Conservation (phyloP, 164 flowering plant genomes). For the Hamamelis virginiana region DNA sequence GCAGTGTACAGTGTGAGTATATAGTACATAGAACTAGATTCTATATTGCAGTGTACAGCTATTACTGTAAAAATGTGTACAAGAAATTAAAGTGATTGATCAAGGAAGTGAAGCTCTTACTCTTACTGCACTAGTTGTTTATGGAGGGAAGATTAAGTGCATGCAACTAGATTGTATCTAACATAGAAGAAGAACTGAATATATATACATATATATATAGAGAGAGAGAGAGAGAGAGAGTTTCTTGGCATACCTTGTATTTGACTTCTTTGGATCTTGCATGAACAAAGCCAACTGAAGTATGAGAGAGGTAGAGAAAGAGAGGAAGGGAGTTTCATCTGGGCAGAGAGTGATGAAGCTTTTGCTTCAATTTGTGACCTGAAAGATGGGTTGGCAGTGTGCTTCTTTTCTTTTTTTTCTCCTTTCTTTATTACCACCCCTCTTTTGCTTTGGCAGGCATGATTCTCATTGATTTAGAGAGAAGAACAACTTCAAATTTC, state of each 20-base stretch:
- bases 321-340: constrained; percentile 26
- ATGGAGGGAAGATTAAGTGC: no score
- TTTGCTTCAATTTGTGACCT: constrained; percentile 29
- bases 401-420: constrained; percentile 27
- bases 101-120: no score
- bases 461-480: constrained; percentile 32
- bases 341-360: constrained; percentile 18
- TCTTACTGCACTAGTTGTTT: no score
- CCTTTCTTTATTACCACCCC: constrained; percentile 40
- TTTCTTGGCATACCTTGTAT: constrained; percentile 48
- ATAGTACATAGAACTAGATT: no score
- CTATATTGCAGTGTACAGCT: no score
- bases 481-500: constrained; percentile 18
- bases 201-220: constrained; percentile 2
- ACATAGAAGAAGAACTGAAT: neutral
- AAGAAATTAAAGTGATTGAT: no score
- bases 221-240: constrained; percentile 14
- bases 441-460: constrained; percentile 64
- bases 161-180: no score
- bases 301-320: constrained; percentile 12
- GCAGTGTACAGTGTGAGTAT: no score
- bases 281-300: constrained; percentile 47
- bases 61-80: no score
- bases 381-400: constrained; percentile 33
- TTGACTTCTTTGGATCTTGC: constrained; percentile 76